Evolutionary conservation across 2,329 filamentous ascomycete species (phyloP).

Genomic region (Paraphaeosphaeria sporulosa): DNA sequence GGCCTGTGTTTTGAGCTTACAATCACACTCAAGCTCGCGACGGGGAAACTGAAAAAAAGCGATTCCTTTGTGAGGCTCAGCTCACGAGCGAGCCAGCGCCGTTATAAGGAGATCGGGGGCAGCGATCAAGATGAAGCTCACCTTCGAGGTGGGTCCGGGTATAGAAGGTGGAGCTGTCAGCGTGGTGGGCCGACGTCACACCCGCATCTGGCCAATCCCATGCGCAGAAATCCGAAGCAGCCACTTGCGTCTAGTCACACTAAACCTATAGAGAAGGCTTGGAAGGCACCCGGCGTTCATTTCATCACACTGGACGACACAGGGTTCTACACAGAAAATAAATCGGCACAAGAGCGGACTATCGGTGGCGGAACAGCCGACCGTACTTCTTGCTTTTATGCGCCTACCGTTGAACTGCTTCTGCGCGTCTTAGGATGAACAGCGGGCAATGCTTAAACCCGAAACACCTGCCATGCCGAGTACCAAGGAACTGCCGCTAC

Average conservation of each 20-base stretch:
- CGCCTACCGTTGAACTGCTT: too few relatives aligned
- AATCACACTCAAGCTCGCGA: conserved; percentile 12
- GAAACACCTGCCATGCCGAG: too few relatives aligned
- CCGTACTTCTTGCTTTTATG: too few relatives aligned
- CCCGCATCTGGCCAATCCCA: conserved; percentile 2
- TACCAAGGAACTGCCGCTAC: too few relatives aligned
- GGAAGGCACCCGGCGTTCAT: too few relatives aligned
- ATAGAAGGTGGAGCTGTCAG: background rate
- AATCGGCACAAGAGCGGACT: too few relatives aligned
- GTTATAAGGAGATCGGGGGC: background rate
- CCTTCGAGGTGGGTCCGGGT: conserved; percentile 2
- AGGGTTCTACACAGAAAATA: background rate
- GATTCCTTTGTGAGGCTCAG: background rate
- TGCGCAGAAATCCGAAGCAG: background rate
- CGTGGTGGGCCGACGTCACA: background rate
- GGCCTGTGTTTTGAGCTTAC: conserved; percentile 22
- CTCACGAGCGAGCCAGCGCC: background rate
- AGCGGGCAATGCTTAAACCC: too few relatives aligned
- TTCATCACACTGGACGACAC: too few relatives aligned
- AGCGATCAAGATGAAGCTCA: background rate
- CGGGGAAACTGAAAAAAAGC: background rate
- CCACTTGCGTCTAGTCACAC: conserved; percentile 1
- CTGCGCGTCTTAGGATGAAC: too few relatives aligned
- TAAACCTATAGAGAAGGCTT: background rate
- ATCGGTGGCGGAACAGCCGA: too few relatives aligned